Base-by-base conservation (phyloP, 768 basidiomycete genomes). In the Cyathus striatus region DNA sequence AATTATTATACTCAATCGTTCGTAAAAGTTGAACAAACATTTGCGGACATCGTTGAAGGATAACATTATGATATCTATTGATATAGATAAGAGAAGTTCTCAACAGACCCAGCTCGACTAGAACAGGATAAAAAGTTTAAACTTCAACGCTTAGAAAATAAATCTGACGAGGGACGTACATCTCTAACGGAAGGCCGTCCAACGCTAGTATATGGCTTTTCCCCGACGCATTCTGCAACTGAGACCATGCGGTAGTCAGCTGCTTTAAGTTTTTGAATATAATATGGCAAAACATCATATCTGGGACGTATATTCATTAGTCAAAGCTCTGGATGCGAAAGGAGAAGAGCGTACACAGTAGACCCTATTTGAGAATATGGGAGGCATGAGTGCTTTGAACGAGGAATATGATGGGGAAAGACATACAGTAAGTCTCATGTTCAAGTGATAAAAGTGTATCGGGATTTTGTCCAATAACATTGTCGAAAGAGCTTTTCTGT, bases 211-310 rank as follows among this genome's bases (percentile, higher is more conserved):
- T 64, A 64, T 2, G 63, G 48, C 14, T 49, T 42, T 34, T 50
- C 42, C 2, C 57, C 62, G n/a, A 62, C 56, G 27, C 62, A 66
- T 23, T 62, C 59, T 1, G 62, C 57, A 12, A 65, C 40, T 16
- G 56, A 56, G 14, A 63, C 64, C 17, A 66, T 42, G 13, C 42
- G 47, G 54, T 65, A 64, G 2, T 61, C 63, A 5, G 59, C 60
- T 2, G 27, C 40, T 36, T 63, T 42, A 17, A 66, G 52, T 34
- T 35, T 46, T 12, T 34, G 27, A 26, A 66, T 60, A 6, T 54
- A 60, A 43, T 59, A 57, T 3, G 64, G 64, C 30, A 65, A 44
- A 17, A 60, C 51, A 24, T 54, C 42, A 16, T 53, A 48, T 9
- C 55, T 56, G n/a, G n/a, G n/a, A 20, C 10, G 3, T 34, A 5